Conservation (phyloP, 768 basidiomycete species). For the Trametes meyenii region DNA sequence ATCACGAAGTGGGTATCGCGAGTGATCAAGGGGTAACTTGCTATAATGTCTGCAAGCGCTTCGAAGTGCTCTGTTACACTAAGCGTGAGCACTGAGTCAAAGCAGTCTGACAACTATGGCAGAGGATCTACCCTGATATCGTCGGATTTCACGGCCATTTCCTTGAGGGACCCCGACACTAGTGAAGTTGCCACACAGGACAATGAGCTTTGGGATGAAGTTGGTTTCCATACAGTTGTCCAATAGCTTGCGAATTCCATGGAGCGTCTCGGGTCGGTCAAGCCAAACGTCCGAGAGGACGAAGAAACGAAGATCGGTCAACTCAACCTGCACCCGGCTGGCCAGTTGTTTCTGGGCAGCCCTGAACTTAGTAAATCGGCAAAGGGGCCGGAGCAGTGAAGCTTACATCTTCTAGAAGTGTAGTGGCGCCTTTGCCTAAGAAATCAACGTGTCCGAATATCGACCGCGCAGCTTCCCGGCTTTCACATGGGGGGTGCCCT, state of each 20-base stretch:
- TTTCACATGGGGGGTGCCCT: slow-evolving; percentile 96
- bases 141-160: slow-evolving; percentile 73
- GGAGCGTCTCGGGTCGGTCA: slow-evolving; percentile 82
- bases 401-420: slow-evolving; percentile 86
- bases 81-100: background rate
- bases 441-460: slow-evolving; percentile 98
- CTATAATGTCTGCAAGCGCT: slow-evolving; percentile 80
- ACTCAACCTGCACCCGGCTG: slow-evolving; percentile 64
- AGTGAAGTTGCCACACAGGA: slow-evolving; percentile 95
- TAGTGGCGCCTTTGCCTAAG: slow-evolving; percentile 91
- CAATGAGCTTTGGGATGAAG: slow-evolving; percentile 86
- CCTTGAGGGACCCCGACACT: slow-evolving; percentile 80
- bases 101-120: background rate
- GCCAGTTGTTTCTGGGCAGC: slow-evolving; percentile 58
- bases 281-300: slow-evolving; percentile 96
- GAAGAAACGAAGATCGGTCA: slow-evolving; percentile 83
- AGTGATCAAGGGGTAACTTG: slow-evolving; percentile 76
- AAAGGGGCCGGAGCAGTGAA: background rate
- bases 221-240: slow-evolving; percentile 86
- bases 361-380: too few species aligned
- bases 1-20: slow-evolving; percentile 88
- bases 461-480: slow-evolving; percentile 83
- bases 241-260: slow-evolving; percentile 82
- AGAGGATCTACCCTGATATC: slow-evolving; percentile 72
- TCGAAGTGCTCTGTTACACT: slow-evolving; percentile 78